A percentile compares a stretch with the other conserved stretches of the same genome.
phyloP scores from a whole-genome alignment of 2,329 filamentous ascomycete genomes.

The Neonectria neomacrospora region DNA sequence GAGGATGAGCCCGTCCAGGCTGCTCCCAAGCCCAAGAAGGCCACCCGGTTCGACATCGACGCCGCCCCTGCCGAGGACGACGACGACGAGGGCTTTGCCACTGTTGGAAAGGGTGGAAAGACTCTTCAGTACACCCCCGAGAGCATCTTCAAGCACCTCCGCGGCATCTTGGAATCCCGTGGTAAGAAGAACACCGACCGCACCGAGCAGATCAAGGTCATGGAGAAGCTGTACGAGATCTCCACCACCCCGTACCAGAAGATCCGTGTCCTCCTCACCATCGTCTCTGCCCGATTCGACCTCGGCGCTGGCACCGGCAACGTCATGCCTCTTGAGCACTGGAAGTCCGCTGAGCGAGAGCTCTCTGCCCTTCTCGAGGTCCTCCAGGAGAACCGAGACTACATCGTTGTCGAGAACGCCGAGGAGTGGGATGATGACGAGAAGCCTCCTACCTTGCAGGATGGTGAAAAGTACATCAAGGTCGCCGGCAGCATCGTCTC shows the following conservation, averaged over 20 bases:
- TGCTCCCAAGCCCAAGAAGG: slow-evolving; percentile 59
- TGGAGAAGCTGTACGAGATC: slow-evolving; percentile 96
- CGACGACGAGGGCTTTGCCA: slow-evolving; percentile 89
- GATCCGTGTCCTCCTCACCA: slow-evolving; percentile 88
- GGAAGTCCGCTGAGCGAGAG: slow-evolving; percentile 94
- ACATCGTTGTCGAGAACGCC: slow-evolving; percentile 88
- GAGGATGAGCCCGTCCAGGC: slow-evolving; percentile 72
- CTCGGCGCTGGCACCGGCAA: slow-evolving; percentile 79
- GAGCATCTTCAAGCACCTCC: slow-evolving; percentile 97
- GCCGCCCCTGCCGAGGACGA: slow-evolving; percentile 61
- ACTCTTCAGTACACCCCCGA: slow-evolving; percentile 93
- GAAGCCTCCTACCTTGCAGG: slow-evolving; percentile 80
- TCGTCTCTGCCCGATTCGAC: slow-evolving; percentile 95
- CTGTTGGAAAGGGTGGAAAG: slow-evolving; percentile 89
- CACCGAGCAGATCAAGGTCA: slow-evolving; percentile 91
- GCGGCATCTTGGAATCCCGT: slow-evolving; percentile 91
- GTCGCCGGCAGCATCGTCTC: slow-evolving; percentile 95
- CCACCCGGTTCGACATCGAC: slow-evolving; percentile 55
- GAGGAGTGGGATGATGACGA: slow-evolving; percentile 99
- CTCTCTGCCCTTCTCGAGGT: slow-evolving; percentile 80
- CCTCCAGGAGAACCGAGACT: slow-evolving; percentile 81
- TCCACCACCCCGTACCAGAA: slow-evolving; percentile 91
- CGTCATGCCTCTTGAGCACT: slow-evolving; percentile 95
- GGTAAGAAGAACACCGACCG: slow-evolving; percentile 99
- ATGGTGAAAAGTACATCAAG: slow-evolving; percentile 85